A percentile compares a stretch with the other conserved stretches of the same genome.
Conservation (phyloP, 257 asterid genomes). For the Nicotiana paniculata region DNA sequence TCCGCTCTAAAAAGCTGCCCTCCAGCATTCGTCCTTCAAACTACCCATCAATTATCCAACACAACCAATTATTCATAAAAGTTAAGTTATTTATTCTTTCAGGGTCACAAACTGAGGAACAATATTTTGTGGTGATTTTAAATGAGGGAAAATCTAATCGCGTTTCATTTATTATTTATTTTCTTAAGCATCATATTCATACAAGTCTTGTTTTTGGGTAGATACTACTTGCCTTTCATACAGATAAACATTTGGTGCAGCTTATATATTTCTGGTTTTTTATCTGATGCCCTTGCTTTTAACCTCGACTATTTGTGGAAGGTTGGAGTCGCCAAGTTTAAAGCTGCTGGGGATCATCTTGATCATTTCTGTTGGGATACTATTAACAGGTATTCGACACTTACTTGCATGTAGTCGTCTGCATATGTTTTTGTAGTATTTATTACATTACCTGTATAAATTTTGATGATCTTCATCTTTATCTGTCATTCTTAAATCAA, state of each 20-base stretch:
- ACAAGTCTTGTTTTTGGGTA: background rate
- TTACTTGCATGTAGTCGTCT: background rate
- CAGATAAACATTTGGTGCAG: too few species aligned
- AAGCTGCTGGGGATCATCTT: conserved; percentile 80
- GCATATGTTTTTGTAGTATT: background rate
- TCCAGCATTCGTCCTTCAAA: too few species aligned
- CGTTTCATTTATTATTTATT: background rate
- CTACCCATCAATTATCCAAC: too few species aligned
- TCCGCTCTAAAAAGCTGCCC: too few species aligned
- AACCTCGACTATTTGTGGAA: conserved; percentile 28
- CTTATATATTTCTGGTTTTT: too few species aligned
- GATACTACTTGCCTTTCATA: background rate
- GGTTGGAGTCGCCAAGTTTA: conserved; percentile 96
- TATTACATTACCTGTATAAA: background rate
- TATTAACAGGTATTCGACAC: conserved; percentile 67
- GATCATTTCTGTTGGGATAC: conserved; percentile 72
- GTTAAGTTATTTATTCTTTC: background rate
- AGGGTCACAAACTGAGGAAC: background rate
- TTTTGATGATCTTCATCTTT: background rate
- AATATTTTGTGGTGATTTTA: background rate
- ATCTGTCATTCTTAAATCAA: background rate
- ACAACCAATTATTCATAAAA: too few species aligned
- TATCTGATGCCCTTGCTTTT: background rate
- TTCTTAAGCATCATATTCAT: background rate
- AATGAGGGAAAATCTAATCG: background rate